A percentile compares a stretch with the other conserved stretches of the same genome.
phyloP scores from a whole-genome alignment of 2,329 filamentous ascomycete genomes.

The Hymenoscyphus occultus region DNA sequence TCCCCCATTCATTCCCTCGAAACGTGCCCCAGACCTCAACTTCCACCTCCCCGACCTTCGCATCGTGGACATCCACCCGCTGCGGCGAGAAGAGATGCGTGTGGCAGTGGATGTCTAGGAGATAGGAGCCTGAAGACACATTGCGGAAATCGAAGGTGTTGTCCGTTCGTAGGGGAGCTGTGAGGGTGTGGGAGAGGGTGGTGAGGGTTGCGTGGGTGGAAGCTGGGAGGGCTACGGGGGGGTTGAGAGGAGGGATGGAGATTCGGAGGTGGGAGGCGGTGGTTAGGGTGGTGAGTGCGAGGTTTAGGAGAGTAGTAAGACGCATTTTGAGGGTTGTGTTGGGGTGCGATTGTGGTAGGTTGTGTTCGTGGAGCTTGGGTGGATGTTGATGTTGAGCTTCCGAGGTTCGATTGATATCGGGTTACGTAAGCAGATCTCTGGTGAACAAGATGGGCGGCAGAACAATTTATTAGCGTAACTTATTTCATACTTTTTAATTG shows the following conservation, averaged over 20 bases:
- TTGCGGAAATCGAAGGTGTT: slow-evolving; percentile 76
- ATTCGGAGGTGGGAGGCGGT: slow-evolving; percentile 34
- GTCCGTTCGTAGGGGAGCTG: slow-evolving; percentile 62
- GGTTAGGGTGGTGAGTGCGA: slow-evolving; percentile 40
- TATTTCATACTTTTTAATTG: too few relatives aligned
- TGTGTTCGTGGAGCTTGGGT: slow-evolving; percentile 7
- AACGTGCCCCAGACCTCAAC: slow-evolving; percentile 79
- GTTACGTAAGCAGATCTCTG: background rate
- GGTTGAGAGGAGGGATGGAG: slow-evolving; percentile 30
- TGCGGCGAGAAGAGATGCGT: slow-evolving; percentile 76
- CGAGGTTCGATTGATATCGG: background rate
- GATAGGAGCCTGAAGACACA: slow-evolving; percentile 69
- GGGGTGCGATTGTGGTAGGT: slow-evolving; percentile 6
- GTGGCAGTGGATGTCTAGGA: slow-evolving; percentile 74
- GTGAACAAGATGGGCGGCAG: too few relatives aligned
- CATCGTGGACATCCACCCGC: slow-evolving; percentile 65
- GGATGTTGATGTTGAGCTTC: background rate
- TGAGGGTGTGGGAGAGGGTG: slow-evolving; percentile 47
- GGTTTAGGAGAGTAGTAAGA: slow-evolving; percentile 35
- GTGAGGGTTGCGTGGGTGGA: slow-evolving; percentile 67
- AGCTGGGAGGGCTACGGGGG: slow-evolving; percentile 45
- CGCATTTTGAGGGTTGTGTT: slow-evolving; percentile 36
- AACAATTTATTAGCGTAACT: too few relatives aligned
- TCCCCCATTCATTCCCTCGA: slow-evolving; percentile 84
- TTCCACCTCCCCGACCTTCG: slow-evolving; percentile 38